Percentiles rank a stretch among this genome's conserved stretches.
phyloP scores from a whole-genome alignment of 225 moss, liverwort and hornwort species.

The Straminergon stramineum region DNA sequence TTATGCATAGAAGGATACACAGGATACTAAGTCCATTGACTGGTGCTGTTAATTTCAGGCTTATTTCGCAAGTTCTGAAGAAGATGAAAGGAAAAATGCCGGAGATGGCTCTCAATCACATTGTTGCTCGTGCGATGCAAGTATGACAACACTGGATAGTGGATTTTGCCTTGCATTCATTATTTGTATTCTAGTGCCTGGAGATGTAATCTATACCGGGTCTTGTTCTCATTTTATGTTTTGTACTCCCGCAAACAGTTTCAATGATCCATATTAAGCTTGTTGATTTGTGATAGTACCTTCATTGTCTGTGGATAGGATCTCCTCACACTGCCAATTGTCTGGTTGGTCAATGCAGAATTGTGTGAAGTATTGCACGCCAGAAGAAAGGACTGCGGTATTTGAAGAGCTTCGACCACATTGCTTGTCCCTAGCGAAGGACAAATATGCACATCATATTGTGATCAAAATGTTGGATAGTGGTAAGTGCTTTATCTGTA shows the following conservation, averaged over 20 bases:
- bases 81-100: constrained; percentile 45
- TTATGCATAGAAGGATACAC: neutral
- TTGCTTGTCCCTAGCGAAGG: constrained; percentile 64
- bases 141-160: constrained; percentile 14
- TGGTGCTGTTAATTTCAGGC: constrained; percentile 20
- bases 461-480: constrained; percentile 92
- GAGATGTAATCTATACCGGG: neutral
- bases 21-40: neutral
- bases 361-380: constrained; percentile 73
- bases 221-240: neutral
- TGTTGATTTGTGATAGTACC: neutral
- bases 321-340: neutral
- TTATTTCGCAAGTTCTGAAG: constrained; percentile 32
- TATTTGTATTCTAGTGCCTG: neutral
- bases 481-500: constrained; percentile 35
- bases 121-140: constrained; percentile 53
- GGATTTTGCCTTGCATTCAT: neutral
- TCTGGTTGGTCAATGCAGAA: constrained; percentile 36
- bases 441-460: constrained; percentile 89
- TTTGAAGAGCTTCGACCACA: constrained; percentile 95
- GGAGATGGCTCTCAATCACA: constrained; percentile 50
- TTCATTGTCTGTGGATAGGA: neutral
- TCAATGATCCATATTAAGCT: neutral
- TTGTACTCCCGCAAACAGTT: neutral
- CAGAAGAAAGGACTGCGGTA: constrained; percentile 59